phyloP scores from a whole-genome alignment of 176 grass and related monocot genomes.

The Juncus effusus region DNA sequence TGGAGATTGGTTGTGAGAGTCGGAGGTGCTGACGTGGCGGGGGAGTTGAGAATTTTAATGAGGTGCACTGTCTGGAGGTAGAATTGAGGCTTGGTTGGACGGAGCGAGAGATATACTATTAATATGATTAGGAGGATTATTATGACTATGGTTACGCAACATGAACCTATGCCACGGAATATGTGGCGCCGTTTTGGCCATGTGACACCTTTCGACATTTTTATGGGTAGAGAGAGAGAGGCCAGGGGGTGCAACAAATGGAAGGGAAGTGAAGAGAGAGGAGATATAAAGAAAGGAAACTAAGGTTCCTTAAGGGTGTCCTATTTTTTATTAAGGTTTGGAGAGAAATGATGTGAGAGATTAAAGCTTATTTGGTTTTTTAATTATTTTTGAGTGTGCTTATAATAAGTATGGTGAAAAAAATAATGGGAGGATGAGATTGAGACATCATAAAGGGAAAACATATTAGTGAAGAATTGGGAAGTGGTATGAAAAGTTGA shows the following conservation, averaged over 20 bases:
- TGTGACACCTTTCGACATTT: background rate
- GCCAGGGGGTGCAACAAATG: slow-evolving; percentile 21
- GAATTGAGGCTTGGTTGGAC: slow-evolving; percentile 67
- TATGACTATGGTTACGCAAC: slow-evolving; percentile 47
- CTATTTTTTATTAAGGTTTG: slow-evolving; percentile 8
- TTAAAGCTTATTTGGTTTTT: background rate
- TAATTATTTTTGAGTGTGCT: background rate
- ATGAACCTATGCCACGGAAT: slow-evolving; percentile 47
- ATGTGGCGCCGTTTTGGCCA: background rate
- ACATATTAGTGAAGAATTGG: background rate
- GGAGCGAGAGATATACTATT: slow-evolving; percentile 61
- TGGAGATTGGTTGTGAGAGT: slow-evolving; percentile 46
- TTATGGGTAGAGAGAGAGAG: slow-evolving; percentile 9
- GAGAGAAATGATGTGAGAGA: background rate
- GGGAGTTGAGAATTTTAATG: slow-evolving; percentile 42
- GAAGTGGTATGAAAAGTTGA: slow-evolving; percentile 23
- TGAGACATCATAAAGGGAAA: slow-evolving; percentile 19
- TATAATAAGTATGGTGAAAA: background rate
- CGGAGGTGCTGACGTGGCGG: slow-evolving; percentile 28
- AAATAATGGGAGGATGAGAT: slow-evolving; percentile 8
- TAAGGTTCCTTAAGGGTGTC: background rate
- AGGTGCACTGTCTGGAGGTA: slow-evolving; percentile 65
- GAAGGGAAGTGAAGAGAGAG: slow-evolving; percentile 14
- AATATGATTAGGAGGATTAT: slow-evolving; percentile 58
- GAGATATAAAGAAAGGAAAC: slow-evolving; percentile 22